Conservation (phyloP, 768 basidiomycete genomes). For the Tubosaeta brunneosetosa region DNA sequence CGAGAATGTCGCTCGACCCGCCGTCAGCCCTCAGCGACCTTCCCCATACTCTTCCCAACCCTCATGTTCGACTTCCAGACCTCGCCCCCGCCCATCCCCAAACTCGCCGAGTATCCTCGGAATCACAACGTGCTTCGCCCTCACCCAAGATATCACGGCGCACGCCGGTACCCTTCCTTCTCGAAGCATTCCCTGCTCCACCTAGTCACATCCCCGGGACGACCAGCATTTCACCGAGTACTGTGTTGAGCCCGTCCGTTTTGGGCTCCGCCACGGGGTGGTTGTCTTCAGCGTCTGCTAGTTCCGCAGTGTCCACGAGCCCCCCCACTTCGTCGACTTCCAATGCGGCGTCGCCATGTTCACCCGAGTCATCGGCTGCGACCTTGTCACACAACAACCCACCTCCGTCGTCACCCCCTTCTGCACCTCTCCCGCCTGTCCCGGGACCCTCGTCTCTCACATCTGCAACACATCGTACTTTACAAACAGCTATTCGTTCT, state of each 20-base stretch:
- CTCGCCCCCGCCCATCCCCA: constrained; percentile 6
- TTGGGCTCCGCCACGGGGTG: constrained; percentile 8
- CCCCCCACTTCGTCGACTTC: neutral
- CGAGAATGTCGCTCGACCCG: constrained; percentile 18
- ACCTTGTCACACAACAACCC: constrained; percentile 35
- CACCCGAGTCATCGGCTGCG: constrained; percentile 12
- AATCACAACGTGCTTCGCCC: constrained; percentile 26
- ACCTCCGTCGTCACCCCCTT: constrained; percentile 55
- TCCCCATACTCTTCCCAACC: constrained; percentile 15
- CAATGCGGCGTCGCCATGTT: constrained; percentile 8
- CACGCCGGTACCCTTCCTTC: constrained; percentile 31
- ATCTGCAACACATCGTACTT: constrained; percentile 35
- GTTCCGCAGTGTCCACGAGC: constrained; percentile 1
- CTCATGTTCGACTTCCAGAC: constrained; percentile 11
- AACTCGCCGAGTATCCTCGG: constrained; percentile 24
- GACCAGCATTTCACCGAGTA: neutral
- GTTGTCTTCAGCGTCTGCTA: constrained; percentile 5
- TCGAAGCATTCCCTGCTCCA: constrained; percentile 35
- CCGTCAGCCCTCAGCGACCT: constrained; percentile 5
- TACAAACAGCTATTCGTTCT: constrained; percentile 19
- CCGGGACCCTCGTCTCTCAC: constrained; percentile 57
- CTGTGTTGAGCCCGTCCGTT: constrained; percentile 11
- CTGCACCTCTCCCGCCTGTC: constrained; percentile 57
- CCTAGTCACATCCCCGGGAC: constrained; percentile 32
- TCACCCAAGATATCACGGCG: constrained; percentile 27